Base-by-base conservation (phyloP, 495 filamentous ascomycete genomes). In the Penicillium taxi region DNA sequence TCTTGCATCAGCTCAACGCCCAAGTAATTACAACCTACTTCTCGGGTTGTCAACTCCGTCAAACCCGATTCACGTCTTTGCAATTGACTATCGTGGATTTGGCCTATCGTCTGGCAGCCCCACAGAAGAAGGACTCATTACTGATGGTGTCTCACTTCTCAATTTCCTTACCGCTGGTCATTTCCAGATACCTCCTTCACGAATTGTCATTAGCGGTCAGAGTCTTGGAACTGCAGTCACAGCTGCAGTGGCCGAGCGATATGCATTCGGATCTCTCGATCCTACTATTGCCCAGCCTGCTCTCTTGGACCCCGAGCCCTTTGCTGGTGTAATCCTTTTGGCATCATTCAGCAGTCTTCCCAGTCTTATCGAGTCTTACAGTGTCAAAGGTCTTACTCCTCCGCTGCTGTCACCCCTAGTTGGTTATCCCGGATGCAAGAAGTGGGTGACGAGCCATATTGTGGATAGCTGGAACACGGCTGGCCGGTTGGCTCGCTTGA, bases 61-160 rank as follows among this genome's bases (percentile, higher is more conserved):
- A 9, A 60, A 69, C 28, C 70, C 73, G 21, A 72, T 82, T 7
- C 82, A 86, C 48, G 61, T 84, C 36, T 62, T 88, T 28, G 64
- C 79, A 16, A 70, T 95, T 37, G 87, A 94, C 66, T 96, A 96
- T 61, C 82, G 91, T 18, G 91, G 91, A 18, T 96, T 84, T 49
- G 90, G 89, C 5, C 67, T 76, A 18, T 88, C 82, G 13, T 84
- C 81, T 9, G 88, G 90, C 17, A 64, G 61, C 11, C 91, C 91
- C 2, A 81, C 82, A 0, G 91, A 98, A 59, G 56, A 69, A 16
- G 91, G 91, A 2, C 64, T 98, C 9, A 83, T 91, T 39, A 75
- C 72, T 6, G 91, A 98, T 47, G 87, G 82, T 17, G 59, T 81
- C 4, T 61, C 87, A 1, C 64, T 81, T 1, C 63, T 88, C 1